These are phyloP conservation scores for Volutella citrinella DNA, from an alignment of 2,329 filamentous ascomycete species.

Conservation along the genomic window DNA sequence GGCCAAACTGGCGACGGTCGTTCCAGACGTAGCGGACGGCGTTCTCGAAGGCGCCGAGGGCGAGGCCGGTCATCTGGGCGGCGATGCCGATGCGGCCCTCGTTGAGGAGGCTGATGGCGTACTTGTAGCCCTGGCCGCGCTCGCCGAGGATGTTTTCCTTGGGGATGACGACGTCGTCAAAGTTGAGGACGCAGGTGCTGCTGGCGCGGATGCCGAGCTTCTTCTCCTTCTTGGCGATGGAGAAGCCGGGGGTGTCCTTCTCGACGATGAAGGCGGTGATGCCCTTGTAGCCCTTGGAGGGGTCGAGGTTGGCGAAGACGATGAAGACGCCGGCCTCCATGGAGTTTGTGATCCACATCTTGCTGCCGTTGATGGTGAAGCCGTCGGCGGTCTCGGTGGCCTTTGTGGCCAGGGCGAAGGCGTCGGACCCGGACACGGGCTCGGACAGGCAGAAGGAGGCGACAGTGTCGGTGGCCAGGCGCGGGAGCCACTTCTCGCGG, in stretches of 20 bases:
- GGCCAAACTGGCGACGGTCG: conserved; percentile 94
- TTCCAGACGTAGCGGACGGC: conserved; percentile 94
- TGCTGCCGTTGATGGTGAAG: conserved; percentile 84
- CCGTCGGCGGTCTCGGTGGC: conserved; percentile 79
- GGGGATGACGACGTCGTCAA: conserved; percentile 92
- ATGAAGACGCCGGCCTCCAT: conserved; percentile 94
- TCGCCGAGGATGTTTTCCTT: conserved; percentile 84
- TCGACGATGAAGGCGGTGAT: conserved; percentile 96
- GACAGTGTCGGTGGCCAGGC: conserved; percentile 84
- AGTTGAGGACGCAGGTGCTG: conserved; percentile 95
- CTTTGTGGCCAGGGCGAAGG: conserved; percentile 90
- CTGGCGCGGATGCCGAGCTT: conserved; percentile 96
- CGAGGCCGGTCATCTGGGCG: conserved; percentile 96
- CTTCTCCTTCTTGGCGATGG: conserved; percentile 99
- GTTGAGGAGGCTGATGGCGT: conserved; percentile 90
- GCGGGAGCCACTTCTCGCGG: conserved; percentile 87
- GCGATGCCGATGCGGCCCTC: conserved; percentile 97
- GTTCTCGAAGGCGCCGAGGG: conserved; percentile 92
- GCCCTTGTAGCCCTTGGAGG: conserved; percentile 89
- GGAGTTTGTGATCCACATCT: conserved; percentile 99
- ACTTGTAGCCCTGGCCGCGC: conserved; percentile 94
- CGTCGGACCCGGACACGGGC: conserved; percentile 89
- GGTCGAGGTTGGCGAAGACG: conserved; percentile 95
- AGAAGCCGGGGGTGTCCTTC: conserved; percentile 85
- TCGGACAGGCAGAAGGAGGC: conserved; percentile 92